Percentiles rank a stretch among this genome's conserved stretches.
Conservation (phyloP, 2,329 filamentous ascomycete species). For the Fusarium avenaceum region DNA sequence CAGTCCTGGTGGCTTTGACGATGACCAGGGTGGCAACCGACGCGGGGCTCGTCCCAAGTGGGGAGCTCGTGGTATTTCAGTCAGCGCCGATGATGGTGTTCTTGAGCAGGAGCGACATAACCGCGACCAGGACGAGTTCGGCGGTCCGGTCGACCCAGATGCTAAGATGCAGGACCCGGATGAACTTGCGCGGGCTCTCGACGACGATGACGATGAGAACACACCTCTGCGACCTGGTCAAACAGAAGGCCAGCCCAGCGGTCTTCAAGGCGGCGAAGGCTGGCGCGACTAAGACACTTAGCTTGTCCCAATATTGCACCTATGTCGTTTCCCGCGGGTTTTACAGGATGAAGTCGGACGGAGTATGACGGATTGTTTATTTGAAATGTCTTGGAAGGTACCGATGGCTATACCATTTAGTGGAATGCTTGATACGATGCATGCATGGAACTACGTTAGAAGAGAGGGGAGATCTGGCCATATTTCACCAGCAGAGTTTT, state of each 20-base stretch:
- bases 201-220: slow-evolving; percentile 65
- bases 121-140: slow-evolving; percentile 61
- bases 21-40: slow-evolving; percentile 48
- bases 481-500: not conserved
- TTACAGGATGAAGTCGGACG: slow-evolving; percentile 26
- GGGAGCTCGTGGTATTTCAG: slow-evolving; percentile 74
- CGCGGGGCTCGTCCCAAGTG: slow-evolving; percentile 65
- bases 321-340: slow-evolving; percentile 15
- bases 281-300: slow-evolving; percentile 57
- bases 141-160: slow-evolving; percentile 68
- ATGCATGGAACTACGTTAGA: slow-evolving; percentile 22
- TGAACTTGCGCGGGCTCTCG: slow-evolving; percentile 71
- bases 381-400: slow-evolving; percentile 32
- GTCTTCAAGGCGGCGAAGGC: slow-evolving; percentile 62
- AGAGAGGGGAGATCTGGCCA: slow-evolving; percentile 12
- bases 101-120: slow-evolving; percentile 64
- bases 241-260: slow-evolving; percentile 53
- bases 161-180: slow-evolving; percentile 77
- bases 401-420: slow-evolving; percentile 1
- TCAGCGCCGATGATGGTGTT: slow-evolving; percentile 74
- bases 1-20: slow-evolving; percentile 62
- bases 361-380: slow-evolving; percentile 43
- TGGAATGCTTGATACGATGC: slow-evolving; percentile 5
- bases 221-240: slow-evolving; percentile 52
- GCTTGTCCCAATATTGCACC: not conserved